Conservation (phyloP, 805 yeast species). For the Saccharomycopsis amapae region DNA sequence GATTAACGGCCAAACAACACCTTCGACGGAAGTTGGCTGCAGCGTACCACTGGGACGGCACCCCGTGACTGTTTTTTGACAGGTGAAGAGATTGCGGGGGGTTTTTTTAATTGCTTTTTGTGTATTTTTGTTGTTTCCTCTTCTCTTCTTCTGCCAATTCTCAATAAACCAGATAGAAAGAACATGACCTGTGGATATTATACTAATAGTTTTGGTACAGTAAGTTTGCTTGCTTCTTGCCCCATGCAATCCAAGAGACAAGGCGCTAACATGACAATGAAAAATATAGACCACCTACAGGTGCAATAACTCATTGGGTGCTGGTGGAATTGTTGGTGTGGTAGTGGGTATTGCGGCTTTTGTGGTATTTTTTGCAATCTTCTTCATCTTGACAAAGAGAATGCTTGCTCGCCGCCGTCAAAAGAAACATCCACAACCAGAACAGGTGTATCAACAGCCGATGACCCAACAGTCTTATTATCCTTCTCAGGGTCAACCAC, state of each 20-base stretch:
- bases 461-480: background rate
- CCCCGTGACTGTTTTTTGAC: no score
- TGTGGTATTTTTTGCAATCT: background rate
- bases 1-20: background rate
- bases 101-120: no score
- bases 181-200: background rate
- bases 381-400: background rate
- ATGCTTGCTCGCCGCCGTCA: background rate
- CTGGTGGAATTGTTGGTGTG: conserved; percentile 1
- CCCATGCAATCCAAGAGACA: no score
- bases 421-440: background rate
- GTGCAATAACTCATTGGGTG: no score
- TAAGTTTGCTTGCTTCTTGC: background rate
- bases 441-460: background rate
- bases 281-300: no score
- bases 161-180: no score
- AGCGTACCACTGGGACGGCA: no score
- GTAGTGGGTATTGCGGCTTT: conserved; percentile 3
- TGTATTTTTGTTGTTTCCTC: no score
- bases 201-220: background rate
- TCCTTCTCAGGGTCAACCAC: background rate
- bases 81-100: no score
- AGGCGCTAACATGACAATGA: no score
- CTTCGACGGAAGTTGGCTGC: no score
- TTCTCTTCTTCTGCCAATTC: no score